phyloP scores from a whole-genome alignment of 176 grass and related monocot genomes.

The Bromus sterilis region DNA sequence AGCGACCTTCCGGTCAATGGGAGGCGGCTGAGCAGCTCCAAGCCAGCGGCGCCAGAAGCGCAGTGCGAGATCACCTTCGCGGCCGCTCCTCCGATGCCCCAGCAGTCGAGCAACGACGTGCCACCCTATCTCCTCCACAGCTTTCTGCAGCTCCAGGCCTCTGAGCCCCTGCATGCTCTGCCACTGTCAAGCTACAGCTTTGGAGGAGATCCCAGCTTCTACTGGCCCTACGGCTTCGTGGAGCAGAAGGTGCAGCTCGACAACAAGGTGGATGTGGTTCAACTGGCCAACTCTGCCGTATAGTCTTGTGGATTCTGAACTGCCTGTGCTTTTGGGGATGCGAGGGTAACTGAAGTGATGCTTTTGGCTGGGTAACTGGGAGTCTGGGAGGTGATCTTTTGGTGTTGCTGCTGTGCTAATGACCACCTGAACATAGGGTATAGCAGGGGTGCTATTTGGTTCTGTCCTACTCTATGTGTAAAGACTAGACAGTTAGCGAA shows the following conservation, averaged over 20 bases:
- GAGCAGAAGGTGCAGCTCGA: slow-evolving; percentile 39
- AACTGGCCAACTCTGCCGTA: slow-evolving; percentile 24
- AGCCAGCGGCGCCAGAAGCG: slow-evolving; percentile 5
- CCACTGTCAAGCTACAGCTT: slow-evolving; percentile 12
- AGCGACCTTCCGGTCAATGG: slow-evolving; percentile 59
- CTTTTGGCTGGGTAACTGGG: slow-evolving; percentile 18
- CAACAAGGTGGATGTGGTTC: slow-evolving; percentile 38
- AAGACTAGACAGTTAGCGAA: slow-evolving; percentile 6
- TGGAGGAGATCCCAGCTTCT: slow-evolving; percentile 24
- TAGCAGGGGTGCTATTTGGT: slow-evolving; percentile 12
- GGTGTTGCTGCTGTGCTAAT: slow-evolving; percentile 4
- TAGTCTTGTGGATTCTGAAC: neutral
- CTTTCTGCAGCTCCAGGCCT: slow-evolving; percentile 34
- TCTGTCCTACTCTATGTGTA: slow-evolving; percentile 12
- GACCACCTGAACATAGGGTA: slow-evolving; percentile 33
- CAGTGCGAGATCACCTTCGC: neutral
- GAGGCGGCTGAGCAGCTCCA: slow-evolving; percentile 20
- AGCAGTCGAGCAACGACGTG: slow-evolving; percentile 23
- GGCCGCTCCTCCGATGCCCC: neutral
- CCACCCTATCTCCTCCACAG: slow-evolving; percentile 28
- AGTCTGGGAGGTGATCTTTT: slow-evolving; percentile 27
- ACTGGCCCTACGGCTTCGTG: slow-evolving; percentile 19
- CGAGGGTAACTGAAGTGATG: neutral
- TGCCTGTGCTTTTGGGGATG: neutral
- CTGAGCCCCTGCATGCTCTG: slow-evolving; percentile 17